phyloP scores from a whole-genome alignment of 257 asterid genomes.

The Solanum neorickii region DNA sequence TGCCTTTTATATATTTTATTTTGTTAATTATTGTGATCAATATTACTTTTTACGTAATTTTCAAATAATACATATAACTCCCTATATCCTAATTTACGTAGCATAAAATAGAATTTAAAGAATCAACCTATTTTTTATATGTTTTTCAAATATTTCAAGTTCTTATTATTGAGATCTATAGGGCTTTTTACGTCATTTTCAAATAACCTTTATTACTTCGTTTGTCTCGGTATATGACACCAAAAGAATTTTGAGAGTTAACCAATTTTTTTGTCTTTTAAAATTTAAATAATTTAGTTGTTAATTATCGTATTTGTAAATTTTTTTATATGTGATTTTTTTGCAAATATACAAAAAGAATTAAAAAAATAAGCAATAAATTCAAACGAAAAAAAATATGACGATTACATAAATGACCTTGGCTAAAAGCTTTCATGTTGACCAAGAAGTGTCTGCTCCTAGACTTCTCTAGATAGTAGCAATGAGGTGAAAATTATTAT shows the following conservation, averaged over 20 bases:
- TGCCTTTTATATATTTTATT: too few relatives aligned
- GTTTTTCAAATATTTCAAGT: not conserved
- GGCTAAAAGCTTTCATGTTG: too few relatives aligned
- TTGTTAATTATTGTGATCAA: not conserved
- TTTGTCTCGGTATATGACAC: not conserved
- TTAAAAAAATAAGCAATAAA: not conserved
- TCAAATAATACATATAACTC: not conserved
- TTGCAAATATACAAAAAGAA: not conserved
- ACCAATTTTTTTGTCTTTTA: not conserved
- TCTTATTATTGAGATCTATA: not conserved
- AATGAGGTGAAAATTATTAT: too few relatives aligned
- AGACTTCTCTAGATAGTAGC: too few relatives aligned
- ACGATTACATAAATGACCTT: not conserved
- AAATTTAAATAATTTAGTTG: not conserved
- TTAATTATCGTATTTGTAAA: too few relatives aligned
- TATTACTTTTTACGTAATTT: too few relatives aligned
- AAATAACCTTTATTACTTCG: too few relatives aligned
- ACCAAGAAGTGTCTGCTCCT: too few relatives aligned
- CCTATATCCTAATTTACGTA: not conserved
- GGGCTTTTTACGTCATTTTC: not conserved
- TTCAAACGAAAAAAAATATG: too few relatives aligned
- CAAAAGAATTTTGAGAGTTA: not conserved
- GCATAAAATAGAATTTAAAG: not conserved
- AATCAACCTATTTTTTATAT: too few relatives aligned
- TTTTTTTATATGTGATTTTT: not conserved